A percentile compares a stretch with the other conserved stretches of the same genome.
Conservation (phyloP, 1,139 yeast genomes). For the Geotrichum carabidarum region DNA sequence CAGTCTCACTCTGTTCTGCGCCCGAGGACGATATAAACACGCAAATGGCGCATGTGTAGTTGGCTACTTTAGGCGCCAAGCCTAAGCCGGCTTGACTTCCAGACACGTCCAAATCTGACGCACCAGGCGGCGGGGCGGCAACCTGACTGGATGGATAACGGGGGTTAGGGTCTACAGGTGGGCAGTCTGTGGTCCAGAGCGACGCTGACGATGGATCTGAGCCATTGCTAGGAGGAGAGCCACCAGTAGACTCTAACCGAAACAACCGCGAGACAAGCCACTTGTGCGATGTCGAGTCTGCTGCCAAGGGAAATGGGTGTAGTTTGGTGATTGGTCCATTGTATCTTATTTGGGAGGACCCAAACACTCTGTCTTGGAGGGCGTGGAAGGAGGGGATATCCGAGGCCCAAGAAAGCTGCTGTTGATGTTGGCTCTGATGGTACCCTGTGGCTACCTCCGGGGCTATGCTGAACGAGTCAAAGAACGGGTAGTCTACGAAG, state of each 20-base stretch:
- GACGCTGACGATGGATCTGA: background rate
- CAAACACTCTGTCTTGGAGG: conserved; percentile 15
- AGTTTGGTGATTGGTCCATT: conserved; percentile 17
- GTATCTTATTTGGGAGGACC: conserved; percentile 14
- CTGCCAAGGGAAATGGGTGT: conserved; percentile 15
- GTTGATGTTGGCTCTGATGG: background rate
- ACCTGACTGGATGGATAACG: background rate
- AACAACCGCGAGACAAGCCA: conserved; percentile 16
- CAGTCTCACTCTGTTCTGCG: conserved; percentile 16
- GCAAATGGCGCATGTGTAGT: conserved; percentile 25
- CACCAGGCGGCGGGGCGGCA: background rate
- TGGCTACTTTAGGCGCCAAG: conserved; percentile 1
- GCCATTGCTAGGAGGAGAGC: too few species aligned
- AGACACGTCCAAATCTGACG: background rate
- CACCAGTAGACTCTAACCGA: background rate
- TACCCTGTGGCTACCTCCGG: conserved; percentile 11
- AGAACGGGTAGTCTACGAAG: conserved; percentile 25
- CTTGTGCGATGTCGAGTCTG: background rate
- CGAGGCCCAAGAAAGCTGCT: background rate
- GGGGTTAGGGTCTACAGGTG: background rate
- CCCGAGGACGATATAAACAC: conserved; percentile 25
- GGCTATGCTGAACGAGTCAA: conserved; percentile 19
- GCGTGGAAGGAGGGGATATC: conserved; percentile 14
- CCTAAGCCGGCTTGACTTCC: background rate
- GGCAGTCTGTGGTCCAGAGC: background rate